Base-by-base conservation (phyloP, 805 yeast species). In the Ogataea naganishii region DNA sequence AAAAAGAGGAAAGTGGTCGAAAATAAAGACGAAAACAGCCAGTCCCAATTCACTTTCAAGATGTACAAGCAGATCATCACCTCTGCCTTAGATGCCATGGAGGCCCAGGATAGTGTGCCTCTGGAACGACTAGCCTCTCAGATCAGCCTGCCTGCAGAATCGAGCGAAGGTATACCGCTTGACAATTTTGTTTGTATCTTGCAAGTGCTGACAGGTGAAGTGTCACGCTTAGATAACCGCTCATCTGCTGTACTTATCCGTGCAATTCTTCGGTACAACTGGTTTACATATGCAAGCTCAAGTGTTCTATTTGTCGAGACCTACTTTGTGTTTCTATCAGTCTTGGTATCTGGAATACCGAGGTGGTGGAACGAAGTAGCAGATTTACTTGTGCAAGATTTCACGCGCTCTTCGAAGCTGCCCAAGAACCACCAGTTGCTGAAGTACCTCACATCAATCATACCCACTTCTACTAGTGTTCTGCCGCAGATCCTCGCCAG, bases 311-410 rank as follows among this genome's bases (percentile, higher is more conserved):
- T 77, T 41, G 55, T 72, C 16, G 59, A 63, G 28, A 58, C 64
- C 27, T 86, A 81, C 53, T 67, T 79, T 27, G 77, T 74, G 25
- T 92, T 92, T 52, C 58, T 84, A 26, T 67, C 75, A 26, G 82
- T 88, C 17, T 64, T 89, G 31, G 82, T 88, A 22, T 80, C 94
- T 4, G 80, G 89, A 26, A 66, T 78, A 36, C 97, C 97, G 6
- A 83, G 77, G 52, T 89, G 94, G 83, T 76, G 92, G 73, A 69
- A 72, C 38, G 94, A 83, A 35, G 83, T 89, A n/a, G 75, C 82
- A 14, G 61, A 66, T 36, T 69, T 72, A 34, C 54, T 89, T n/a
- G 68, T 86, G 8, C 44, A 64, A 13, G 85, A 76, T 44, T 81
- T 89, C 43, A 56, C 49, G 7, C 41, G 38, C 23, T 31, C 36